Percentiles rank a stretch among this genome's conserved stretches.
Conservation (phyloP, 2,329 filamentous ascomycete genomes). For the Zymoseptoria tritici region DNA sequence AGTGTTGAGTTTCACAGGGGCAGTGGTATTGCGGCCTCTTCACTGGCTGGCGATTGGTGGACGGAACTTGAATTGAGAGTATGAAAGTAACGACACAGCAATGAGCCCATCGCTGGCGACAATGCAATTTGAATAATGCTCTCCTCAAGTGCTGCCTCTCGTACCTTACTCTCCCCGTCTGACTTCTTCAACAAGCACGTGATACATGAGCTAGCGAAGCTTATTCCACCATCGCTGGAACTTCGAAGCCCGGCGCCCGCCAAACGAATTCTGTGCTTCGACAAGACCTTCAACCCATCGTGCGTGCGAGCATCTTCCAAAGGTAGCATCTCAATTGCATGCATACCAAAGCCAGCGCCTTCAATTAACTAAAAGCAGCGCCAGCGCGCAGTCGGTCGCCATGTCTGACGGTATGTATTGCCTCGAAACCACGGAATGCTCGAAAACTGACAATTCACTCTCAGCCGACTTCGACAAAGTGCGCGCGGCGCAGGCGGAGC, state of each 20-base stretch:
- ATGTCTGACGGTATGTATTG: constrained; percentile 30
- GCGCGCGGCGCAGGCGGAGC: constrained; percentile 83
- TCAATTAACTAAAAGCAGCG: neutral
- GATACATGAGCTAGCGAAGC: neutral
- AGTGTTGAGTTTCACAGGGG: neutral
- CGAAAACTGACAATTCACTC: neutral
- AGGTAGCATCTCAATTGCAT: neutral
- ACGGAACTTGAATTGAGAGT: neutral
- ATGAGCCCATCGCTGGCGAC: neutral
- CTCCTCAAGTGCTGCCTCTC: neutral
- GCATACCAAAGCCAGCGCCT: neutral
- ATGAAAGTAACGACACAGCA: neutral
- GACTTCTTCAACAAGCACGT: neutral
- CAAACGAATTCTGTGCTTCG: neutral
- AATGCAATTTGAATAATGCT: neutral
- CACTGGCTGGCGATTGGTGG: neutral
- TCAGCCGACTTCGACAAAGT: constrained; percentile 76
- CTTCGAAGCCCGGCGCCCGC: neutral
- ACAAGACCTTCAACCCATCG: neutral
- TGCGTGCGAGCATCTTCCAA: neutral
- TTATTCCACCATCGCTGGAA: neutral
- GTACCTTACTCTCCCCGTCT: neutral
- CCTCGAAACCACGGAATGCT: neutral
- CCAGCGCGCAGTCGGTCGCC: neutral
- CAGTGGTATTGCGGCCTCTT: neutral